These are phyloP conservation scores for Potentilla sterilis DNA, from an alignment of 306 rosid genomes.

Conservation along the genomic window DNA sequence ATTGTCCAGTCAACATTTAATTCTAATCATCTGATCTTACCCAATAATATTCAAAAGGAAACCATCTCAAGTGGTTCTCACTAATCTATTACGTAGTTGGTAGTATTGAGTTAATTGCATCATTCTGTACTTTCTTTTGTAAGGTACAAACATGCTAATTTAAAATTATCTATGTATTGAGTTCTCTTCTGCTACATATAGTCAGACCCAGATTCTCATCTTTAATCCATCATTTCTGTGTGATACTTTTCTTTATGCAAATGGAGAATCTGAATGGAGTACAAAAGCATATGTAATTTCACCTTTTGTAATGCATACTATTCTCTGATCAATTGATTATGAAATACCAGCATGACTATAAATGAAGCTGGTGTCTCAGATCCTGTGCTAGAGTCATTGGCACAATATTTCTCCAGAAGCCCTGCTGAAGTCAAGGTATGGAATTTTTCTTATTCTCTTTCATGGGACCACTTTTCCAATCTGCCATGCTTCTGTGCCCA, in stretches of 20 bases:
- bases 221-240: neutral
- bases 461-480: conserved; percentile 20
- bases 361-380: conserved; percentile 75
- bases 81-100: neutral
- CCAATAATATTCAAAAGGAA: neutral
- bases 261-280: neutral
- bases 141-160: neutral
- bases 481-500: conserved; percentile 24
- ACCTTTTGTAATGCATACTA: conserved; percentile 10
- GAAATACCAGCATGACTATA: conserved; percentile 66
- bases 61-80: neutral
- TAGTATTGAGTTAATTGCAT: neutral
- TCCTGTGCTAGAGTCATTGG: conserved; percentile 67
- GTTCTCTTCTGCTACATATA: neutral
- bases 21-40: neutral
- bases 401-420: conserved; percentile 74
- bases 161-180: neutral
- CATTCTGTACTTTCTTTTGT: neutral
- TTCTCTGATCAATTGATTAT: conserved; percentile 29
- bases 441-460: conserved; percentile 1
- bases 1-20: neutral
- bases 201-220: neutral
- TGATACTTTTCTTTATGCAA: neutral
- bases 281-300: neutral
- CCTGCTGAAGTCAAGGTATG: conserved; percentile 75